A percentile compares a stretch with the other conserved stretches of the same genome.
phyloP scores from a whole-genome alignment of 306 rosid genomes.

The Lathyrus sativus region DNA sequence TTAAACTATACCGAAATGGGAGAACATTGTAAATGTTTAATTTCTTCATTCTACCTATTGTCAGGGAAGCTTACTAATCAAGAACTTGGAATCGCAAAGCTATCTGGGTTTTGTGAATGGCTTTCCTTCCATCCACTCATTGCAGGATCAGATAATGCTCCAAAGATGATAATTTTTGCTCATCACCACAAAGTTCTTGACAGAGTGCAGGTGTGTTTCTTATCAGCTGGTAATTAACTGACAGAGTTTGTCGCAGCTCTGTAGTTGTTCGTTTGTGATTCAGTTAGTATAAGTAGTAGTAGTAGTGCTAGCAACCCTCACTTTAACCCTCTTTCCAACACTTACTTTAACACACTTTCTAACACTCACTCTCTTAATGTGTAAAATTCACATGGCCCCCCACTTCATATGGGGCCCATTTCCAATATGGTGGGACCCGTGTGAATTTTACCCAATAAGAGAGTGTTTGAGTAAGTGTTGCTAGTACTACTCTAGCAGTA shows the following conservation, averaged over 20 bases:
- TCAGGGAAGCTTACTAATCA: conserved; percentile 69
- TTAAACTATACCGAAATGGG: conserved; percentile 18
- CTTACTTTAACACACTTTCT: neutral
- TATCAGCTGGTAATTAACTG: conserved; percentile 32
- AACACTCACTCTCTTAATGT: neutral
- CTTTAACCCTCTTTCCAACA: conserved; percentile 3
- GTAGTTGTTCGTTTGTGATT: conserved; percentile 6
- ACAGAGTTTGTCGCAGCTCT: conserved; percentile 7
- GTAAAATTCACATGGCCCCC: neutral
- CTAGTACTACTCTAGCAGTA: neutral
- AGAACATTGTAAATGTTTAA: conserved; percentile 26
- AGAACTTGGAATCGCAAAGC: conserved; percentile 88
- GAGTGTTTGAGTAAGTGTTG: neutral
- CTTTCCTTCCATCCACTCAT: conserved; percentile 79
- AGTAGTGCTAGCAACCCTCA: neutral
- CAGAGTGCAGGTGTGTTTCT: conserved; percentile 70
- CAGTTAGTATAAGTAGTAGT: conserved; percentile 2
- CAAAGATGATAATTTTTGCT: conserved; percentile 87
- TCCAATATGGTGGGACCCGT: neutral
- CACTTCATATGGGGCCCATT: neutral
- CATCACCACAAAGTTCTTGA: conserved; percentile 96
- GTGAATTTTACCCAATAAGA: neutral
- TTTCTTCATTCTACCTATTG: conserved; percentile 22
- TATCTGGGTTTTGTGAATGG: conserved; percentile 90
- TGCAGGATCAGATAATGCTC: conserved; percentile 63